Conservation (phyloP, 257 asterid species). For the Nicotiana knightiana region DNA sequence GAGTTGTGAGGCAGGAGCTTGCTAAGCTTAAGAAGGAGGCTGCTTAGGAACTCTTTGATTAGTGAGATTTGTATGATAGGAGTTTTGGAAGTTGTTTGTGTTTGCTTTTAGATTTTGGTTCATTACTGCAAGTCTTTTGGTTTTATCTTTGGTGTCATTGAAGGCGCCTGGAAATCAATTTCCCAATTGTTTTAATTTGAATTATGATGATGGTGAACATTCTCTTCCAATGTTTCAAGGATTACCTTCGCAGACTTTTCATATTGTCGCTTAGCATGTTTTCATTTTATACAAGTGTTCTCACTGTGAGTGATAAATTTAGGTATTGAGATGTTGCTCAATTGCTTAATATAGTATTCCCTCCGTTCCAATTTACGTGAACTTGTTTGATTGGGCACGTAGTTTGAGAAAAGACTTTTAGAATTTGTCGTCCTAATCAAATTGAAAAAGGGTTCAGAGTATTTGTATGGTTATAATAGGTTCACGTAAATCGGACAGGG, state of each 20-base stretch:
- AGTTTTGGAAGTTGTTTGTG: neutral
- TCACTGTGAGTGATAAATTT: neutral
- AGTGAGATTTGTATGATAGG: neutral
- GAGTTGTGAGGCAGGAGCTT: conserved; percentile 25
- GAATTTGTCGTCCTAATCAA: no score
- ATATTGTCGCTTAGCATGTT: neutral
- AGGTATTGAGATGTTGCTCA: neutral
- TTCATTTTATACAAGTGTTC: neutral
- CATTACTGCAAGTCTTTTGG: neutral
- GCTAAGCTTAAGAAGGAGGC: conserved; percentile 19
- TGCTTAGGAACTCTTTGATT: conserved; percentile 2
- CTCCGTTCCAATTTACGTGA: no score
- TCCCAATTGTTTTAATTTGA: neutral
- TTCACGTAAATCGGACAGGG: no score
- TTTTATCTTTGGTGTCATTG: neutral
- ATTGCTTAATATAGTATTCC: no score
- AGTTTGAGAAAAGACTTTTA: no score
- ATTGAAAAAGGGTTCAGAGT: no score
- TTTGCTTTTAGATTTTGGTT: neutral
- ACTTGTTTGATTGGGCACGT: no score
- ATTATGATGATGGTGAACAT: neutral
- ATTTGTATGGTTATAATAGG: no score
- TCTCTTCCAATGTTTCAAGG: neutral
- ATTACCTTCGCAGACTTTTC: neutral
- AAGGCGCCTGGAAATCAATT: neutral